Base-by-base conservation (phyloP, 805 yeast species). In the Saccharomycopsis sp. region DNA sequence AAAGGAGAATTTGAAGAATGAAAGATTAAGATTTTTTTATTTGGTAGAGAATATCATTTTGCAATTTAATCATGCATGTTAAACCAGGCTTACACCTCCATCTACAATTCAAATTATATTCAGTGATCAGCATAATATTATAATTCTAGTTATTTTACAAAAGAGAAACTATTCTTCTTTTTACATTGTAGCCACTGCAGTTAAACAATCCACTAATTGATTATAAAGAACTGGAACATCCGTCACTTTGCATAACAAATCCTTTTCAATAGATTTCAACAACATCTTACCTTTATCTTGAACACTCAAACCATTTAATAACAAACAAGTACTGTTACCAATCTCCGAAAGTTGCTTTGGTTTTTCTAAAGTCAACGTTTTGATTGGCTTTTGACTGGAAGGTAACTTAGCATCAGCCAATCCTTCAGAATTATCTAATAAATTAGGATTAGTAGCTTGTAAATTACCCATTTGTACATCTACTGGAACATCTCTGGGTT, bases 401-500 rank as follows among this genome's bases (percentile, higher is more conserved):
- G 35, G 35, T 13, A 26, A 9, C 13, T 8, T 26, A 9, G 8
- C 11, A 26, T 8, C 8, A 17, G 35, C 35, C n/a, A n/a, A n/a
- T n/a, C n/a, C n/a, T 8, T 9, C 6, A 9, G 5, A 6, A 8
- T 17, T 20, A 8, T 8, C 19, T 9, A 5, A 9, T 17, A 17
- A 17, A 13, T 26, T 26, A 14, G 20, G 20, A 8, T 5, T 17
- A 14, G 19, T 20, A 8, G 35, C 35, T 8, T 8, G 19, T 8
- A 14, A 8, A 14, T 21, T 41, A n/a, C 44, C 48, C 41, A 49
- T 46, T 34, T 54, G 55, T 17, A 38, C 31, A 13, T 38, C 48
- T 27, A 81, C 80, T 1, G 81, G 72, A 40, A 63, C 67, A 38
- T 68, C 68, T 55, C 98, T 75, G 22, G 98, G 97, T 60, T 85